Conservation (phyloP, 352 stramenopile species). For the Phytophthora chlamydospora region DNA sequence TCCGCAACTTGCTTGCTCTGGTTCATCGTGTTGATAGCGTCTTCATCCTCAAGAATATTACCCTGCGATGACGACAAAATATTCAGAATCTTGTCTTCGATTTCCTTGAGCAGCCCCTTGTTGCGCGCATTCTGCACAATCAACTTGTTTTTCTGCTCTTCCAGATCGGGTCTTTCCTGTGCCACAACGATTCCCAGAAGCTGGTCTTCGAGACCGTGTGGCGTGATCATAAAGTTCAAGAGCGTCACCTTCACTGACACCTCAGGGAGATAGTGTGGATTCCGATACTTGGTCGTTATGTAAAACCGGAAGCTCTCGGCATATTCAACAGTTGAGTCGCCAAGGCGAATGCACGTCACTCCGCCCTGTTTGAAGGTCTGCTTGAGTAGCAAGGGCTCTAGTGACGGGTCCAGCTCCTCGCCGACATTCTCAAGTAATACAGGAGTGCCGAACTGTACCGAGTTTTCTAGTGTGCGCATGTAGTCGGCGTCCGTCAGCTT, state of each 20-base stretch:
- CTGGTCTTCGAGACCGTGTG: slow-evolving; percentile 92
- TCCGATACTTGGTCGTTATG: slow-evolving; percentile 94
- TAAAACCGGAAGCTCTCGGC: slow-evolving; percentile 93
- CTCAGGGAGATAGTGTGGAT: slow-evolving; percentile 94
- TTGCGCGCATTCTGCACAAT: slow-evolving; percentile 93
- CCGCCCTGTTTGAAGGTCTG: slow-evolving; percentile 95
- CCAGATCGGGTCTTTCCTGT: slow-evolving; percentile 92
- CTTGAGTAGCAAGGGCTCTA: slow-evolving; percentile 94
- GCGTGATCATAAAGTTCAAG: slow-evolving; percentile 97
- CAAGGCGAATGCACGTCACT: slow-evolving; percentile 92
- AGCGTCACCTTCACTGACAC: slow-evolving; percentile 94
- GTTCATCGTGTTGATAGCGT: slow-evolving; percentile 94
- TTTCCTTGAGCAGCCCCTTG: slow-evolving; percentile 92
- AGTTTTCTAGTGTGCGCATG: slow-evolving; percentile 92
- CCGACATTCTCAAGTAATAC: slow-evolving; percentile 93
- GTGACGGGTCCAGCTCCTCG: slow-evolving; percentile 92
- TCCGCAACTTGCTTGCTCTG: slow-evolving; percentile 90
- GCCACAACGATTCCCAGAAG: slow-evolving; percentile 93
- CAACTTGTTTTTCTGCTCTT: slow-evolving; percentile 93
- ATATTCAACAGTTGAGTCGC: slow-evolving; percentile 94
- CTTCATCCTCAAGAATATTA: slow-evolving; percentile 95
- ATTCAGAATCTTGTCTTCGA: slow-evolving; percentile 94
- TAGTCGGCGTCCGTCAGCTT: slow-evolving; percentile 95
- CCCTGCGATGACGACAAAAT: slow-evolving; percentile 91
- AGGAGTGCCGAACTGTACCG: slow-evolving; percentile 92